Percentiles rank a stretch among this genome's conserved stretches.
These are phyloP conservation scores for Carex arenaria DNA, from an alignment of 202 grass and related monocot genomes.

Conservation along the genomic window DNA sequence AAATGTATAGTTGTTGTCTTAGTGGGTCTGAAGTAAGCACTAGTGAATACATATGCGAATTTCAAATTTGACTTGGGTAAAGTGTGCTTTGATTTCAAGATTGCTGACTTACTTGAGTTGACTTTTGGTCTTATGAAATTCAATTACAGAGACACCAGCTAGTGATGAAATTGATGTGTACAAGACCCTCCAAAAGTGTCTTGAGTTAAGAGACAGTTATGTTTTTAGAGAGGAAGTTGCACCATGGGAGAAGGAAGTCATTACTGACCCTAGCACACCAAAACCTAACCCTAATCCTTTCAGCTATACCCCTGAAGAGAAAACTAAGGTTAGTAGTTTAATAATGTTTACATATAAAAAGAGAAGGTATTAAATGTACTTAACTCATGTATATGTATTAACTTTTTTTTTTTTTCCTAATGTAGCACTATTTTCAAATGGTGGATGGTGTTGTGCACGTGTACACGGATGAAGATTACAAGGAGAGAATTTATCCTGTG, in stretches of 20 bases:
- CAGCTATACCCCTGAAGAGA: slow-evolving; percentile 59
- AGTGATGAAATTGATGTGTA: slow-evolving; percentile 88
- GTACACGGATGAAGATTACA: slow-evolving; percentile 64
- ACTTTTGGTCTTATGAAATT: slow-evolving; percentile 20
- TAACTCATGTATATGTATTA: background rate
- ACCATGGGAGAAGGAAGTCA: slow-evolving; percentile 97
- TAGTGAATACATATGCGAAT: background rate
- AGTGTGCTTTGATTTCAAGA: slow-evolving; percentile 1
- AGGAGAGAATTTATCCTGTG: slow-evolving; percentile 75
- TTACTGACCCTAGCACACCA: slow-evolving; percentile 95
- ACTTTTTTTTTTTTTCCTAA: slow-evolving; percentile 27
- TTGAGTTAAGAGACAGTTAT: slow-evolving; percentile 79
- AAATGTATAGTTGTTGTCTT: slow-evolving; percentile 5
- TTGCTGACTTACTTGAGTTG: background rate
- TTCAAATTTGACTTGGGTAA: background rate
- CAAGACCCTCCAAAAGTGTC: slow-evolving; percentile 87
- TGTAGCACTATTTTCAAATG: slow-evolving; percentile 87
- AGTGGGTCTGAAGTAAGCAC: slow-evolving; percentile 2
- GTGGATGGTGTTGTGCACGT: slow-evolving; percentile 94
- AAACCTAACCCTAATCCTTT: slow-evolving; percentile 95
- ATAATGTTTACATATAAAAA: slow-evolving; percentile 11
- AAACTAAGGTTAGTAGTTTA: slow-evolving; percentile 50
- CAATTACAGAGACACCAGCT: slow-evolving; percentile 66
- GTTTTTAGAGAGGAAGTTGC: slow-evolving; percentile 71
- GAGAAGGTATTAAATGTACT: slow-evolving; percentile 20